These are phyloP conservation scores for Pogostemon cablin DNA, from an alignment of 257 asterid genomes.

Conservation along the genomic window DNA sequence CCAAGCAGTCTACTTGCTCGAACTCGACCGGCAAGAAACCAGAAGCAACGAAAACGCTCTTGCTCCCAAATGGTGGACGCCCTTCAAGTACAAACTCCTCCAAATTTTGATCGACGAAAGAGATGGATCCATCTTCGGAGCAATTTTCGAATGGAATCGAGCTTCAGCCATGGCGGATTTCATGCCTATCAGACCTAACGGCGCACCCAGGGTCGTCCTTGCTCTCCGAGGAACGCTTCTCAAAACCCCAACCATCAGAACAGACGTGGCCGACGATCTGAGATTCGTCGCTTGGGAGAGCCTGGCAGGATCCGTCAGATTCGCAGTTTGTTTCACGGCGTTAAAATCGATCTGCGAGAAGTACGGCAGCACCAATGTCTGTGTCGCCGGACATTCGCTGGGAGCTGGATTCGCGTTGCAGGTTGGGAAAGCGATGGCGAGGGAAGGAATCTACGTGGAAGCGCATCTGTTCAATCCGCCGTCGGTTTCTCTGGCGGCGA, in stretches of 20 bases:
- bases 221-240: constrained; percentile 85
- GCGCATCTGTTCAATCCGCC: constrained; percentile 96
- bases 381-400: constrained; percentile 80
- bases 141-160: constrained; percentile 87
- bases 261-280: constrained; percentile 84
- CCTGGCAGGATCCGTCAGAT: constrained; percentile 79
- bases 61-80: constrained; percentile 98
- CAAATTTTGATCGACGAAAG: constrained; percentile 72
- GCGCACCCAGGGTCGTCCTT: constrained; percentile 85
- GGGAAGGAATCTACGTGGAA: constrained; percentile 70
- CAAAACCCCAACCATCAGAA: constrained; percentile 67
- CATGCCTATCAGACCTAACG: constrained; percentile 67
- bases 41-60: constrained; percentile 62
- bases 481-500: constrained; percentile 82
- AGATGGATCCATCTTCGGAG: constrained; percentile 95
- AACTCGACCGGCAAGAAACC: constrained; percentile 86
- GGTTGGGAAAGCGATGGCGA: constrained; percentile 78
- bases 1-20: constrained; percentile 90
- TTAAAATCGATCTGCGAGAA: constrained; percentile 51
- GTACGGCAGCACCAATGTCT: constrained; percentile 65
- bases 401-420: constrained; percentile 98
- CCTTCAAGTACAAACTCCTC: constrained; percentile 83
- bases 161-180: constrained; percentile 75
- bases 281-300: constrained; percentile 90
- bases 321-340: constrained; percentile 50